Base-by-base conservation (phyloP, 2,329 filamentous ascomycete genomes). In the Neofusicoccum laricinum region DNA sequence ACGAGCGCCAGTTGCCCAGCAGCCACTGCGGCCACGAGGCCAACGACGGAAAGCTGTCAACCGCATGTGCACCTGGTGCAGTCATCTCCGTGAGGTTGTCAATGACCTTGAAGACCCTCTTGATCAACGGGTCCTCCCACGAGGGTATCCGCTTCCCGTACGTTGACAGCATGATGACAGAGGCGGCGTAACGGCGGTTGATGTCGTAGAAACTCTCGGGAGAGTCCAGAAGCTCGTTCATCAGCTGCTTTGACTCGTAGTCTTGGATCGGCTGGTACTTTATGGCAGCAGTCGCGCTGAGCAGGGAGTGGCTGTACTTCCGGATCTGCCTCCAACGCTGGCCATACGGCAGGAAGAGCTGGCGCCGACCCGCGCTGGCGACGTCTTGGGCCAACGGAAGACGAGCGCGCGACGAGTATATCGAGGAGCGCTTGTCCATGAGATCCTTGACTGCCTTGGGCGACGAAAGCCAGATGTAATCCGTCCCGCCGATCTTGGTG, bases 401-500 rank as follows among this genome's bases (percentile, higher is more conserved):
- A 3, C 77, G 79, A 8, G 70, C 64, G 40, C 76, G 72, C n/a
- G 75, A 77, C 5, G 75, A 77, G 4, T 77, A 77, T 25, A 70
- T 66, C 1, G 70, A 68, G 11, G 75, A 74, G 57, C 76, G 73
- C 65, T 78, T 78, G 63, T 82, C 79, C 32, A 83, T 66, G 17
- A 83, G 75, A n/a, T 82, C 80, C 41, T 76, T 77, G 12, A 82
- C 74, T 0, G 79, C 80, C 25, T 75, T 72, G 1, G 80, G 79
- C 7, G 70, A 78, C 67, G 79, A 80, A n/a, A 83, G 68, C 65
- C 80, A 71, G 25, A 80, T 76, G 78, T 79, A 82, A 65, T 80
- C 75, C 49, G 80, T 75, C 75, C 78, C 80, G 8, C 81, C 81
- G 5, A 82, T 68, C 2, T 75, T 72, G 19, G 82, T 70, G 65